These are phyloP conservation scores for Peltaster fructicola DNA, from an alignment of 2,329 filamentous ascomycete genomes.

Conservation along the genomic window DNA sequence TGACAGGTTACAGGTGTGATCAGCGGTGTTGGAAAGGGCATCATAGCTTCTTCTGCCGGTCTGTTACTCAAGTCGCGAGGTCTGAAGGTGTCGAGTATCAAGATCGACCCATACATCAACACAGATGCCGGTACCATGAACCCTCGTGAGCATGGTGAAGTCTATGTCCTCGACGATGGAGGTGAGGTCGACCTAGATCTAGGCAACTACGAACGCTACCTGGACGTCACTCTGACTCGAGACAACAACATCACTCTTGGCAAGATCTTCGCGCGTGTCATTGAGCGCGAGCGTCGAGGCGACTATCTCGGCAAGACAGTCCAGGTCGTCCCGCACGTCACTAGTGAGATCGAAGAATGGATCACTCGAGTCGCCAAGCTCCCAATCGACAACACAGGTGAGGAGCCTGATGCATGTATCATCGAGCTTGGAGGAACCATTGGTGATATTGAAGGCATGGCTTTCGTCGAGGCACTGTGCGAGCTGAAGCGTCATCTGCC, in stretches of 20 bases:
- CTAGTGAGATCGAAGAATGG: slow-evolving; percentile 82
- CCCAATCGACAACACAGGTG: slow-evolving; percentile 68
- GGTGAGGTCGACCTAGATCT: slow-evolving; percentile 61
- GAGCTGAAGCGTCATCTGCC: slow-evolving; percentile 59
- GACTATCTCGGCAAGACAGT: slow-evolving; percentile 79
- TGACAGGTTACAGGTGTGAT: slow-evolving; percentile 29
- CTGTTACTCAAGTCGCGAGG: slow-evolving; percentile 65
- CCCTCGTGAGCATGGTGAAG: slow-evolving; percentile 65
- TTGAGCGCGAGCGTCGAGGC: slow-evolving; percentile 51
- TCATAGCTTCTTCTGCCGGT: slow-evolving; percentile 57
- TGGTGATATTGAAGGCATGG: slow-evolving; percentile 71
- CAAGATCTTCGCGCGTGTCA: slow-evolving; percentile 84
- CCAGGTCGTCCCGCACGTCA: slow-evolving; percentile 88
- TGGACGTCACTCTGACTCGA: slow-evolving; percentile 61
- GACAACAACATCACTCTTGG: slow-evolving; percentile 97
- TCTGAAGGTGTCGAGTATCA: slow-evolving; percentile 53
- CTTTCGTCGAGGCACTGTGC: slow-evolving; percentile 73
- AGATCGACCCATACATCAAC: slow-evolving; percentile 59
- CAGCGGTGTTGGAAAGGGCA: slow-evolving; percentile 45
- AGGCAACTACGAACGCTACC: slow-evolving; percentile 65
- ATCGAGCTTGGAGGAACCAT: slow-evolving; percentile 54
- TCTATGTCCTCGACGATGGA: slow-evolving; percentile 72
- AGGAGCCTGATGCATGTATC: slow-evolving; percentile 82
- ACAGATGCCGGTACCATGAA: slow-evolving; percentile 60
- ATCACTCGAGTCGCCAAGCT: slow-evolving; percentile 72